Evolutionary conservation across 2,329 filamentous ascomycete species (phyloP).

Genomic region (Furcasterigmium furcatum): DNA sequence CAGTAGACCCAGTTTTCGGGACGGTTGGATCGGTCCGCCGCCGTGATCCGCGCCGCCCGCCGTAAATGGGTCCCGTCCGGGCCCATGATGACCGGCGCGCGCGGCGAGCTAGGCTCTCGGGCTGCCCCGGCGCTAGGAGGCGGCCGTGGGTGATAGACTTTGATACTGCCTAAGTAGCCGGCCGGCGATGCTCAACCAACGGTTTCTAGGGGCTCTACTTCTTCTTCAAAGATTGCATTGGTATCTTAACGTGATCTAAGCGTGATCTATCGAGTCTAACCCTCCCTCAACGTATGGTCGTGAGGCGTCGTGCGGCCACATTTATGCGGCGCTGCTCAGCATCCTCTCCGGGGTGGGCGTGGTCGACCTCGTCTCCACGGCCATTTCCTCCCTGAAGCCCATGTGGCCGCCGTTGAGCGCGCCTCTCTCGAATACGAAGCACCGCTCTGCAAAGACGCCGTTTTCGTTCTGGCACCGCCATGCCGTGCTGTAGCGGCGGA

Average conservation of each 20-base stretch:
- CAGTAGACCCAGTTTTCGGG: not conserved
- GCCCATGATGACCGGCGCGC: too few species aligned
- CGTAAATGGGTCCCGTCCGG: not conserved
- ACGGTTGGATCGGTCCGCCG: not conserved
- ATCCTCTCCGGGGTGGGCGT: conserved; percentile 10
- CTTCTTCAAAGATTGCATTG: too few species aligned
- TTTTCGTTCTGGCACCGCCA: conserved; percentile 36
- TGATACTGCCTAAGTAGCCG: too few species aligned
- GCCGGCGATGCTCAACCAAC: too few species aligned
- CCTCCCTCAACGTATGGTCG: too few species aligned
- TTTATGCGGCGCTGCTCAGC: conserved; percentile 1
- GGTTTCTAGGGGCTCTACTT: too few species aligned
- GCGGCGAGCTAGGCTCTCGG: not conserved
- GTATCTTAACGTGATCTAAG: too few species aligned
- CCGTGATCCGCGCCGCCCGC: not conserved
- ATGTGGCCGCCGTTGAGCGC: conserved; percentile 4
- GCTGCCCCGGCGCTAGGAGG: not conserved
- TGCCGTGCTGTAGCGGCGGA: conserved; percentile 34
- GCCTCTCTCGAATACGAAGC: conserved; percentile 35
- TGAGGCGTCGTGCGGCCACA: too few species aligned
- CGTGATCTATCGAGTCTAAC: too few species aligned
- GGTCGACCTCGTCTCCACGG: conserved; percentile 11
- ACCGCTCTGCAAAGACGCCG: conserved; percentile 43
- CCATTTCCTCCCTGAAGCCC: conserved; percentile 10
- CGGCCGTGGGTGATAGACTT: too few species aligned